A percentile compares a stretch with the other conserved stretches of the same genome.
Conservation (phyloP, 1,284 basidiomycete genomes). For the Cerrena zonata region DNA sequence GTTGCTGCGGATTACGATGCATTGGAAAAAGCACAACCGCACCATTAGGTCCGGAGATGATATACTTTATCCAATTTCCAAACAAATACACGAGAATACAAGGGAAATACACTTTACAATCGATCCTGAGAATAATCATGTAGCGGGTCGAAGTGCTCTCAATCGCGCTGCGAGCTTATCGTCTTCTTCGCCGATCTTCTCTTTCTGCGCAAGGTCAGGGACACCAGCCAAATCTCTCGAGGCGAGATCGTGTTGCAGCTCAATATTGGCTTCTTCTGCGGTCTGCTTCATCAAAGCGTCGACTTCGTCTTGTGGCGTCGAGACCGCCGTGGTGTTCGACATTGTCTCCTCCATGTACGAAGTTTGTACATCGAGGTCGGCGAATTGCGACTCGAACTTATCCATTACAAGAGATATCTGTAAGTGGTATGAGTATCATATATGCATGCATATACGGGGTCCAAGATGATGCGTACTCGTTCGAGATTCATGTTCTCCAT, state of each 20-base stretch:
- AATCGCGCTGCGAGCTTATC: slow-evolving; percentile 74
- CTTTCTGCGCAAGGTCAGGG: slow-evolving; percentile 49
- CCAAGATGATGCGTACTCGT: slow-evolving; percentile 58
- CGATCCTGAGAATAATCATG: slow-evolving; percentile 29
- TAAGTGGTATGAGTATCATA: slow-evolving; percentile 3
- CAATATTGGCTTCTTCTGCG: slow-evolving; percentile 95
- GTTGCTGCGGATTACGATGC: not conserved
- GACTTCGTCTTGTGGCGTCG: slow-evolving; percentile 96
- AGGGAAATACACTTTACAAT: not conserved
- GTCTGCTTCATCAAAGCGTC: slow-evolving; percentile 89
- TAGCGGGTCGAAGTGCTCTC: slow-evolving; percentile 74
- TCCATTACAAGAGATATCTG: slow-evolving; percentile 99
- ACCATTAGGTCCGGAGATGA: not conserved
- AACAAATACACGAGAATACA: slow-evolving; percentile 11
- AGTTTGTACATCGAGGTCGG: slow-evolving; percentile 96
- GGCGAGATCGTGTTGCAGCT: slow-evolving; percentile 86
- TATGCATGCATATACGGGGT: too few relatives aligned
- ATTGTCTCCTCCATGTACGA: slow-evolving; percentile 98
- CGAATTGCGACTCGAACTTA: slow-evolving; percentile 95
- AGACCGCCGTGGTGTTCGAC: slow-evolving; percentile 86
- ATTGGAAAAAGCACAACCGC: not conserved
- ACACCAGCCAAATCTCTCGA: slow-evolving; percentile 55
- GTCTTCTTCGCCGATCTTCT: slow-evolving; percentile 72
- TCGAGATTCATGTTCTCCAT: slow-evolving; percentile 99
- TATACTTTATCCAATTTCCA: slow-evolving; percentile 1